Base-by-base conservation (phyloP, 495 filamentous ascomycete species). In the Penicillium mononematosum region DNA sequence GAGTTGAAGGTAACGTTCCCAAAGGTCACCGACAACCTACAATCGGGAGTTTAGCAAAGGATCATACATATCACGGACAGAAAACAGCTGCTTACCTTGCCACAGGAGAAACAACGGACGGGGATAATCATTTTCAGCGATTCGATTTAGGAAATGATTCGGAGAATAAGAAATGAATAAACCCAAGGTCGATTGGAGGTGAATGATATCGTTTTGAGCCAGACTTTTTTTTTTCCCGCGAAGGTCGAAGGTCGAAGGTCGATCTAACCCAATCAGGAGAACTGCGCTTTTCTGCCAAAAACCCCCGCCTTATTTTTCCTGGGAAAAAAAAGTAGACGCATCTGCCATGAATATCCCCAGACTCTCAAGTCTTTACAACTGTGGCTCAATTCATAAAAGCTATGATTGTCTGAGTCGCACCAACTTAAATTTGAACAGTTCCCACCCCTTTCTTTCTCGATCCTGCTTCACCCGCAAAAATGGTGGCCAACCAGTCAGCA, bases 91-190 rank as follows among this genome's bases (percentile, higher is more conserved):
- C 72, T 25, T 71, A 96, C 94, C 88, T 98, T 98, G 68, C 94
- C 94, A 70, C 94, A 98, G 50, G 94, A 97, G 78, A 98, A 98
- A 77, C 94, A 98, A 58, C 94, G 89, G 59, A 98, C 88, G 1
- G 94, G 94, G 64, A 98, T 97, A 72, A 98, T 98, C 94, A 98
- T 98, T 47, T 47, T 73, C 84, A 76, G 41, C 20, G 24, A 29
- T 46, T 41, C 16, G 39, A 46, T 5, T 5, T 27, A 31, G 36
- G 22, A 24, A 20, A 22, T 29, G 16, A 41, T n/a, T 17, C 36
- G 14, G 36, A 12, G 38, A 59, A 61, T 24, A 63, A 69, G 45
- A 45, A 60, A 34, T 47, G 53, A 38, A 68, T 57, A 54, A 39
- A 22, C 1, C 1, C 3, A 24, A 36, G 65, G 62, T 39, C 50